These are phyloP conservation scores for Cryphonectria carpinicola DNA, from an alignment of 2,329 filamentous ascomycete genomes.

Conservation along the genomic window DNA sequence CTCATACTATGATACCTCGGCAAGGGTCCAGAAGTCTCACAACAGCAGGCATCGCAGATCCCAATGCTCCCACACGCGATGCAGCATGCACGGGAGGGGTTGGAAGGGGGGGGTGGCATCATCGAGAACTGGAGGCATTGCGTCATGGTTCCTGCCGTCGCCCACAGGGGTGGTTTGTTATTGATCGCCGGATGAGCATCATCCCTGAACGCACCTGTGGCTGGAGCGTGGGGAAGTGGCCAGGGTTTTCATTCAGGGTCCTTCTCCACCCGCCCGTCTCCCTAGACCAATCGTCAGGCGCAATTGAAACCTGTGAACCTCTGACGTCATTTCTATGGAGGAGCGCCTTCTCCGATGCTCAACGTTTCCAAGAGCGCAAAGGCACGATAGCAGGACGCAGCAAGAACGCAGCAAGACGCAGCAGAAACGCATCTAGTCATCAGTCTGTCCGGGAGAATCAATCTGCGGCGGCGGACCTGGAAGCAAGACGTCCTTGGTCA, in stretches of 20 bases:
- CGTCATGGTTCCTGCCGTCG: constrained; percentile 7
- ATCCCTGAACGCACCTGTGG: constrained; percentile 10
- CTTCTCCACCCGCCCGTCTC: neutral
- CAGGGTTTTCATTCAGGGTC: constrained; percentile 14
- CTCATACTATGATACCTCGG: neutral
- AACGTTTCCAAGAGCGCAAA: neutral
- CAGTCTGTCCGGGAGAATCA: neutral
- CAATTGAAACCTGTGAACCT: neutral
- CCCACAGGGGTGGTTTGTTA: neutral
- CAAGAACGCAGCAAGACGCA: constrained; percentile 1
- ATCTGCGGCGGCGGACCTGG: neutral
- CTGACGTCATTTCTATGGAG: constrained; percentile 8
- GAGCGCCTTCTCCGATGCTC: neutral
- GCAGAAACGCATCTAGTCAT: neutral
- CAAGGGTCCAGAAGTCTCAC: neutral
- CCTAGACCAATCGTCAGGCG: neutral
- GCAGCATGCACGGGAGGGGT: neutral
- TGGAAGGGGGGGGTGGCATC: neutral
- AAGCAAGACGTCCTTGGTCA: neutral
- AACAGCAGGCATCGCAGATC: neutral
- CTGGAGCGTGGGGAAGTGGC: constrained; percentile 11
- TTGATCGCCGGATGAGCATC: neutral
- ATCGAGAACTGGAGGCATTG: constrained; percentile 4
- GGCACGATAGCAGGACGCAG: neutral
- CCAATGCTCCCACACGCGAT: neutral